A percentile compares a stretch with the other conserved stretches of the same genome.
Conservation (phyloP, 2,329 filamentous ascomycete genomes). For the Apiospora phragmitis region DNA sequence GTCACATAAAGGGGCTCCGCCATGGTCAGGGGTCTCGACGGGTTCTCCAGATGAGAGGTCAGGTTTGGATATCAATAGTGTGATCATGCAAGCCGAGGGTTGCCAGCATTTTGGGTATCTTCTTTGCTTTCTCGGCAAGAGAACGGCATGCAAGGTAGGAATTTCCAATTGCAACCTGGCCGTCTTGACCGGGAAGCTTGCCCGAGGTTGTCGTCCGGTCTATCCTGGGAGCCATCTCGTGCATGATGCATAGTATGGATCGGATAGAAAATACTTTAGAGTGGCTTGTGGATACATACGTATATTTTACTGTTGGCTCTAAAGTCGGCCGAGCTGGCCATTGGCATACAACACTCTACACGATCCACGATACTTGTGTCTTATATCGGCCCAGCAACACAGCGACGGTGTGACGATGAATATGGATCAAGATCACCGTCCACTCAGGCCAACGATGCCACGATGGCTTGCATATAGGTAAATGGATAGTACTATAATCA, state of each 20-base stretch:
- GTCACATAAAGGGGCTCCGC: too few relatives aligned
- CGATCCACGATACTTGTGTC: background rate
- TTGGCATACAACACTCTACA: too few relatives aligned
- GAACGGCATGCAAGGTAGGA: too few relatives aligned
- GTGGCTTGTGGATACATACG: too few relatives aligned
- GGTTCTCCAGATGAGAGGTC: too few relatives aligned
- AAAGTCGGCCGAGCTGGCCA: too few relatives aligned
- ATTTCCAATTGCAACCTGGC: too few relatives aligned
- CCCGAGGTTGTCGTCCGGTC: background rate
- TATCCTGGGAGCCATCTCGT: background rate
- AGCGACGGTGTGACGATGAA: background rate
- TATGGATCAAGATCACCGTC: background rate
- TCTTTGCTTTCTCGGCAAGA: too few relatives aligned
- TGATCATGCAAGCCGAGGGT: background rate
- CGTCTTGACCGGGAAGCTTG: background rate
- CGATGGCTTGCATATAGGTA: background rate
- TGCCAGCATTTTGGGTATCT: background rate
- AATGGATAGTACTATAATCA: background rate
- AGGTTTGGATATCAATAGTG: too few relatives aligned
- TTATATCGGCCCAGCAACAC: background rate
- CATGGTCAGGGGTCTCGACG: too few relatives aligned
- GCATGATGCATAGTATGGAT: background rate
- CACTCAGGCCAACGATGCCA: background rate
- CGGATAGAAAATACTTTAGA: too few relatives aligned
- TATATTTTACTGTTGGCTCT: too few relatives aligned